Base-by-base conservation (phyloP, 208 protist species). In the Trypanosoma rangeli region DNA sequence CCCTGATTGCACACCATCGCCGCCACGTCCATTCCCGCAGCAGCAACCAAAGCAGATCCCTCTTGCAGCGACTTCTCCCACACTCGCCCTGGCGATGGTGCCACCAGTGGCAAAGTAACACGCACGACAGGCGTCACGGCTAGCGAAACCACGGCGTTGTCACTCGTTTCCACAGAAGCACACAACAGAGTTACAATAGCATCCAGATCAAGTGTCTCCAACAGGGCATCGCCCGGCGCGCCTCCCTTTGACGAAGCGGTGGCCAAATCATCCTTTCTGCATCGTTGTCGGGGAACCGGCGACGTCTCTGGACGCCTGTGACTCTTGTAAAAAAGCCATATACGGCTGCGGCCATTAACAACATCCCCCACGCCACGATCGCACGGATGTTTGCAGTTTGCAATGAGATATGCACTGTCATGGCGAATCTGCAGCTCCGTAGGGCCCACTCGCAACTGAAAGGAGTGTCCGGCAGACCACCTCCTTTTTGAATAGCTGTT, bases 391-490 rank as follows among this genome's bases (percentile, higher is more conserved):
- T 57, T 35, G 39, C 9, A 13, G 35, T 67, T 67, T 1, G 33
- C 49, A 20, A 71, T 54, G 39, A 71, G 54, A 48, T 64, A 44
- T 3, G 66, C 13, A 31, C 56, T 55, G 39, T 71, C 55, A 42
- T 71, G 66, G 13, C 66, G 66, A 49, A 61, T 22, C 24, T 7
- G 4, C 24, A 64, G 26, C 31, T 56, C n/a, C 28, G 39, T 63
- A 29, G 31, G 16, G 31, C n/a, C 15, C 9, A 71, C 10, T 5
- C 56, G 28, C 26, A 71, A 15, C 56, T 71, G 26, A 71, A 71
- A 64, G 24, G 53, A 4, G 39, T 71, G 66, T 28, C 55, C 66
- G 9, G 66, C 54, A 15, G 56, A 52, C 66, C 66, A 71, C 35
- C 66, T 37, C 37, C 39, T 63, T 63, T 15, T 46, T 42, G 35